A percentile compares a stretch with the other conserved stretches of the same genome.
phyloP scores from a whole-genome alignment of 257 asterid species.

The Solanum etuberosum region DNA sequence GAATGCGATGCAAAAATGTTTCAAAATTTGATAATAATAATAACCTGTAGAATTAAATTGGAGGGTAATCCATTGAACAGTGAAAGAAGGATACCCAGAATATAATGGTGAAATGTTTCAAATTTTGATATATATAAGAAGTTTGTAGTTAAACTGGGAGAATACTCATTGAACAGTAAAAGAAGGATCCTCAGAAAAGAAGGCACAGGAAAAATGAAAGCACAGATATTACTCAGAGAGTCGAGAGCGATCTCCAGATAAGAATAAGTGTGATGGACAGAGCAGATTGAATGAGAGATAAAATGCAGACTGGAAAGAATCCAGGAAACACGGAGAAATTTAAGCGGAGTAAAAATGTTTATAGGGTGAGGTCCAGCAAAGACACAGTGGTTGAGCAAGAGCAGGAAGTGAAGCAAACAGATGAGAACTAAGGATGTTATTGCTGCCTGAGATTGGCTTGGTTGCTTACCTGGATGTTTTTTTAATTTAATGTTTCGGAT shows the following conservation, averaged over 20 bases:
- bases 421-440: neutral
- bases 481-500: too few relatives aligned
- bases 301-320: neutral
- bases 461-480: neutral
- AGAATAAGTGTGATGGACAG: neutral
- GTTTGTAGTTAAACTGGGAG: neutral
- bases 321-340: neutral
- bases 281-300: neutral
- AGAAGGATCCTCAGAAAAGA: neutral
- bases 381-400: neutral
- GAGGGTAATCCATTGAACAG: neutral
- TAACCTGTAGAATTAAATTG: neutral
- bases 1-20: neutral
- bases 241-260: neutral
- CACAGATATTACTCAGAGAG: neutral
- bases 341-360: neutral
- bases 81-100: neutral
- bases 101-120: neutral
- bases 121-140: neutral
- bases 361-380: neutral
- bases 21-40: neutral
- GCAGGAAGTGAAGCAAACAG: neutral
- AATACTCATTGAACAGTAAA: neutral
- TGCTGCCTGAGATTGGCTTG: neutral
- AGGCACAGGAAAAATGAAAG: neutral